Evolutionary conservation across 2,329 filamentous ascomycete genomes (phyloP), one percentile per base, ranked within the genome.

Genomic region (Colletotrichum tabaci): DNA sequence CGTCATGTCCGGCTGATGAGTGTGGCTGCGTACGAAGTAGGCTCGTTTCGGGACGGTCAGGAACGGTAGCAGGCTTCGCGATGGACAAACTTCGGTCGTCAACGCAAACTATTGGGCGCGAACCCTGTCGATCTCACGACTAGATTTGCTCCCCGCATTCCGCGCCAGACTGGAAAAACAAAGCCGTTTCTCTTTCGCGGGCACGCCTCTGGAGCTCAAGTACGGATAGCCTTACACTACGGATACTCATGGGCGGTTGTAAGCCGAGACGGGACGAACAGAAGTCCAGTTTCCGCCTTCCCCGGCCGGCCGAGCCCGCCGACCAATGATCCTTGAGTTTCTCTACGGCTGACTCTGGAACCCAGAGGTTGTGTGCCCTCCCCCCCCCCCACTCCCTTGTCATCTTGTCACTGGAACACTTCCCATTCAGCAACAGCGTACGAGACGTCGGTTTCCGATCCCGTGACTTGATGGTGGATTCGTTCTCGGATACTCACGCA

Each of bases 211-310:
- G 52, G 13, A 49, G 38, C 53, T 16, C 30, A 30, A 30, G 30
- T 55, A 18, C 30, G 15, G 6, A 35, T 38, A 38, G 44, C 52
- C 52, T 21, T 44, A 56, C 52, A n/a, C 57, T 60, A 21, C 35
- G 38, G 55, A 35, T 21, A 47, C 26, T 49, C 50, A 42, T n/a
- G 58, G 52, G 10, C 26, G 21, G n/a, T 50, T 61, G 50, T 23
- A 21, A 63, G 26, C 50, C 66, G 55, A 67, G 40, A 63, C 66
- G 58, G 63, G 66, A 67, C 30, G 58, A 67, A 67, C 66, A 63
- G 58, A 44, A 63, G 49, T 35, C 21, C 16, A 63, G 58, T 26
- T n/a, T 46, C 40, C 50, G 23, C 38, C 35, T 60, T 60, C 35
- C 42, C 35, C 44, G 23, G 35, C 60, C 50, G 30, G 30, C 30